Percentiles rank a stretch among this genome's conserved stretches.
These are phyloP conservation scores for Scorias spongiosa DNA, from an alignment of 2,329 filamentous ascomycete genomes.

Conservation along the genomic window DNA sequence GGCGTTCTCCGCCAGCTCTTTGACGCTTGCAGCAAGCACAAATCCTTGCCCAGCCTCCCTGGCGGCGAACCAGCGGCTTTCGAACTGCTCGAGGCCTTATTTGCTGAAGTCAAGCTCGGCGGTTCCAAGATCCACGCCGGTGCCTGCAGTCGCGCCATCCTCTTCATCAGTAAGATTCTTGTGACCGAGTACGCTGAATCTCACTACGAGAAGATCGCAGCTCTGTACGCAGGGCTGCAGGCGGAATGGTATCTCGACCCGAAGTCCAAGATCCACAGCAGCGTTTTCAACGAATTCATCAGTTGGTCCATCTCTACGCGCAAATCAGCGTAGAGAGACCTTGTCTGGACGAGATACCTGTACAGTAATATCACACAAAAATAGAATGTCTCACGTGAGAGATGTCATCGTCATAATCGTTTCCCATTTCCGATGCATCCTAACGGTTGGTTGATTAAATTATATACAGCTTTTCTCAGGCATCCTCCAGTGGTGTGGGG, in stretches of 20 bases:
- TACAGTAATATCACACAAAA: too few relatives aligned
- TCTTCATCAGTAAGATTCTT: slow-evolving; percentile 50
- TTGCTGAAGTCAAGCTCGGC: slow-evolving; percentile 49
- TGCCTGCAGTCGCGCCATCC: slow-evolving; percentile 57
- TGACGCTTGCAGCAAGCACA: slow-evolving; percentile 41
- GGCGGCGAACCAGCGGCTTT: slow-evolving; percentile 29
- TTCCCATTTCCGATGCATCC: too few relatives aligned
- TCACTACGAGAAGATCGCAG: slow-evolving; percentile 23
- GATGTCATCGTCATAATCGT: too few relatives aligned
- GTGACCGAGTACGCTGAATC: slow-evolving; percentile 30
- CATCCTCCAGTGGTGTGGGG: too few relatives aligned
- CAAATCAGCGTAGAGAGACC: slow-evolving; percentile 3
- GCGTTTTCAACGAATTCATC: slow-evolving; percentile 32
- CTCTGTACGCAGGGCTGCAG: slow-evolving; percentile 28
- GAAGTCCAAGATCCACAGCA: slow-evolving; percentile 26
- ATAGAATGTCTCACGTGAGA: too few relatives aligned
- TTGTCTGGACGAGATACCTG: too few relatives aligned
- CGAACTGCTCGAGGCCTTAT: slow-evolving; percentile 48
- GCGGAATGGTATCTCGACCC: slow-evolving; percentile 28
- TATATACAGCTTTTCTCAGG: too few relatives aligned
- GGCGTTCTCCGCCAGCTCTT: slow-evolving; percentile 60
- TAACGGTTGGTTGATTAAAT: too few relatives aligned
- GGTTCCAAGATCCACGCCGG: slow-evolving; percentile 55
- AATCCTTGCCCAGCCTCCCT: slow-evolving; percentile 26
- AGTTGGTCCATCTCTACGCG: slow-evolving; percentile 25